Evolutionary conservation across 805 yeast genomes (phyloP), one percentile per base, ranked within the genome.

Genomic region (Komagataella pastoris): DNA sequence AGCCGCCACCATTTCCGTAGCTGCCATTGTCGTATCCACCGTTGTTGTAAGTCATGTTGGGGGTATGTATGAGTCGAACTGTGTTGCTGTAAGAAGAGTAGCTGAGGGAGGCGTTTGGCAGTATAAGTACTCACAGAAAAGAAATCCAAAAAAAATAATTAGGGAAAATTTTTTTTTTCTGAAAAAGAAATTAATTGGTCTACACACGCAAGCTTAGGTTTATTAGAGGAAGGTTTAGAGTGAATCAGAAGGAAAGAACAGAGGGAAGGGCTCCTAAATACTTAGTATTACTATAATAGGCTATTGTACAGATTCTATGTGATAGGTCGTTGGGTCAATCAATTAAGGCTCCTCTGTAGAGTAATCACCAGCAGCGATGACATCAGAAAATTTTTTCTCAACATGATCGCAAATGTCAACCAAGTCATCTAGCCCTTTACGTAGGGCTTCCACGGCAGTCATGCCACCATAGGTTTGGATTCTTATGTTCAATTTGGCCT

Each of bases 381-480:
- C 77, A 58, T 80, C 85, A 21, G 82, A 74, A 69, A 88, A 91
- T 53, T 77, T 81, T 54, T 78, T 83, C 66, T 91, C 97, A 47
- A 93, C 81, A 55, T 80, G 88, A 48, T 81, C 77, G 68, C 99
- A 93, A 63, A 90, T 66, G 57, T 83, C 90, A 54, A 82, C 74
- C 58, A 93, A 75, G 63, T 90, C 95, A 55, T 85, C 86, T 54
- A 93, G 75, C 21, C 98, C 98, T 66, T 88, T 87, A 60, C 88
- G 90, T 47, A 93, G 74, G 1, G 97, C 98, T 65, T 91, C 96
- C 45, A 87, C 81, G 3, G 98, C 98, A 3, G 97, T 83, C 57
- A 80, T 76, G 7, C 48, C 46, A 49, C 85, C 97, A 63, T 89
- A 90, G 1, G 99, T 93, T 71, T 93, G 99, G 56, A 93, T 88